These are phyloP conservation scores for Cladosporium halotolerans DNA, from an alignment of 2,329 filamentous ascomycete species.

Conservation along the genomic window DNA sequence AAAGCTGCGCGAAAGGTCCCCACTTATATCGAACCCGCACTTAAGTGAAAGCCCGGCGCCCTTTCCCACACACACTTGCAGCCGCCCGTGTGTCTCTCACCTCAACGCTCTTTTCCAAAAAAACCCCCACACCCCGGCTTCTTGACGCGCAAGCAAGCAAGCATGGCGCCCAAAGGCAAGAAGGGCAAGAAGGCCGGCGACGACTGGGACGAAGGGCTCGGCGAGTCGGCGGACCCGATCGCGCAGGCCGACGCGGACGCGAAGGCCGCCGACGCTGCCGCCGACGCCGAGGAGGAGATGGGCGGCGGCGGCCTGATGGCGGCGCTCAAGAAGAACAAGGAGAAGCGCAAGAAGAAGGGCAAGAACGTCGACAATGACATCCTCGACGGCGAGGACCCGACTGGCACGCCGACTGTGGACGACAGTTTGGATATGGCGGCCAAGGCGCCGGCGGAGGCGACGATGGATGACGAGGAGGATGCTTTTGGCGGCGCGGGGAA, in stretches of 20 bases:
- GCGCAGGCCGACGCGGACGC: constrained; percentile 43
- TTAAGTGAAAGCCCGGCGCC: background rate
- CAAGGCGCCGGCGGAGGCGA: constrained; percentile 76
- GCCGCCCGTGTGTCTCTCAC: background rate
- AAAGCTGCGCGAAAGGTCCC: background rate
- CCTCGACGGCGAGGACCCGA: constrained; percentile 60
- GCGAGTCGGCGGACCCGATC: constrained; percentile 64
- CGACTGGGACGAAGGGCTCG: constrained; percentile 91
- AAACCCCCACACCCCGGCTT: background rate
- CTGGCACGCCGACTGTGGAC: constrained; percentile 36
- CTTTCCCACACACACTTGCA: background rate
- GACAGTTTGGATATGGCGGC: constrained; percentile 42
- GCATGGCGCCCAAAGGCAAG: constrained; percentile 94
- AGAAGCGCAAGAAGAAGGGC: constrained; percentile 86
- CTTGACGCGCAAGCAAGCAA: constrained; percentile 5
- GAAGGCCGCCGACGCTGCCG: constrained; percentile 38
- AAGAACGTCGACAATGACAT: constrained; percentile 62
- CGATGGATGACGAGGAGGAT: constrained; percentile 55
- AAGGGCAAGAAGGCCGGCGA: constrained; percentile 77
- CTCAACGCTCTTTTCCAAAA: constrained; percentile 2
- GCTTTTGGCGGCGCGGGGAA: constrained; percentile 72
- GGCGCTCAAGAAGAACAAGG: constrained; percentile 50
- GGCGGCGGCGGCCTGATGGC: constrained; percentile 45
- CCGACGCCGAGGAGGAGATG: constrained; percentile 39
- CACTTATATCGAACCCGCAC: too few relatives aligned